Evolutionary conservation across 345 rosid genomes (phyloP), one percentile per base, ranked within the genome.

Genomic region (Salix brachista): DNA sequence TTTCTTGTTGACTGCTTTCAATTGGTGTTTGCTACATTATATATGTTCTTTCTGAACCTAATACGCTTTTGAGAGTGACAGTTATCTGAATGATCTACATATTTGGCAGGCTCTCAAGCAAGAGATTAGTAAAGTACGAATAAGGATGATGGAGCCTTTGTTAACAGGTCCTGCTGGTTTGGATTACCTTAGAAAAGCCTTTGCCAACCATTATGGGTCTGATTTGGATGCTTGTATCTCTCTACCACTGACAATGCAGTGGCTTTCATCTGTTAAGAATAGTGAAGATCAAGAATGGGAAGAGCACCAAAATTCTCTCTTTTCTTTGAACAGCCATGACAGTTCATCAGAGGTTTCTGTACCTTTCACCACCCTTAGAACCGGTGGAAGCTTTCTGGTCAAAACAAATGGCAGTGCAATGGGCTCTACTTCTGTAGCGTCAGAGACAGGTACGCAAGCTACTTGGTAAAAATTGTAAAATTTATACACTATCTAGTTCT

Each of bases 141-240:
- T 90, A 74, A 85, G 81, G 74, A 74, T 95, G 65, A 88, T 91
- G 96, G 91, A 90, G 85, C 92, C 98, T 46, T 77, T 90, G 77
- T 69, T 95, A 81, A 88, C 86, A 85, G 99, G 99, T 5, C 92
- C 90, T 75, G 92, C 93, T 79, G 98, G 96, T 39, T 82, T 86
- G 54, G 97, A 91, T 76, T 95, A 78, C 32, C 89, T 95, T 17
- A 80, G 79, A 65, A 85, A 85, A 78, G 92, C 91, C 71, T 95
- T 95, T 75, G 72, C 87, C 39, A 86, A 85, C 67, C 85, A 83
- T 67, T 76, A 86, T 85, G 93, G 96, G 67, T 79, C 88, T 70
- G 80, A 88, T 7, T 77, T 86, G 21, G 84, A 85, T 72, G 92
- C 96, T 12, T 14, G 65, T 68, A 72, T 82, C 44, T 83, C 89